These are phyloP conservation scores for Phytopythium aichiense DNA, from an alignment of 352 stramenopile species.

Conservation along the genomic window DNA sequence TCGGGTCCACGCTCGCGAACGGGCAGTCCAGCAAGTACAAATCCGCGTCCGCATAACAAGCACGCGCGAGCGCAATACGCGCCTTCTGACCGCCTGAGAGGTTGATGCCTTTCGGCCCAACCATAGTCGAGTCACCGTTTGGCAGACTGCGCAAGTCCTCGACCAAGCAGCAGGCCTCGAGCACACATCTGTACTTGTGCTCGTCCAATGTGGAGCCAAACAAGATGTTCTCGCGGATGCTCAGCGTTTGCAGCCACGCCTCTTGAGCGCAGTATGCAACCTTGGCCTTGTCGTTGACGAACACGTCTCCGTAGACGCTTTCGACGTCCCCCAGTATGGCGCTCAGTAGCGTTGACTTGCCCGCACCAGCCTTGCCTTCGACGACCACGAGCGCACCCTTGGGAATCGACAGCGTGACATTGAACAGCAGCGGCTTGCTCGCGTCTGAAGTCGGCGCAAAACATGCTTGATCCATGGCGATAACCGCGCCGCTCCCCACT, in stretches of 20 bases:
- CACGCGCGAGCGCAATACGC: conserved; percentile 50
- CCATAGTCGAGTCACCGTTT: conserved; percentile 49
- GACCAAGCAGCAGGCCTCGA: conserved; percentile 53
- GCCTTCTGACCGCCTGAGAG: conserved; percentile 53
- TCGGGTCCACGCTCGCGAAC: conserved; percentile 49
- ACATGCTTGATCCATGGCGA: conserved; percentile 35
- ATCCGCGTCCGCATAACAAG: conserved; percentile 50
- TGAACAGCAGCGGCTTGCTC: conserved; percentile 41
- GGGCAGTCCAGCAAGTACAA: conserved; percentile 50
- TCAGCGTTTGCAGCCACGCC: conserved; percentile 96
- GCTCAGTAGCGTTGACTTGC: conserved; percentile 58
- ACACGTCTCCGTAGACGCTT: conserved; percentile 30
- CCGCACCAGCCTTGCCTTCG: conserved; percentile 51
- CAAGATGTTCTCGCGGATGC: conserved; percentile 96
- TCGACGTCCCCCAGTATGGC: conserved; percentile 48
- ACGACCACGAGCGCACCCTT: conserved; percentile 53
- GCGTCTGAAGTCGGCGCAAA: conserved; percentile 28
- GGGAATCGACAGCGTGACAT: conserved; percentile 41
- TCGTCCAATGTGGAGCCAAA: conserved; percentile 86
- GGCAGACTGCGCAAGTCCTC: conserved; percentile 39
- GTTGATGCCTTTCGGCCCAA: conserved; percentile 50
- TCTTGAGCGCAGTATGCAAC: conserved; percentile 88
- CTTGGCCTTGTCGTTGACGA: conserved; percentile 26
- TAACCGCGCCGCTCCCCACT: conserved; percentile 17
- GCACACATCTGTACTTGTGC: conserved; percentile 55